Evolutionary conservation across 1,284 basidiomycete species (phyloP).

Genomic region (Rhodotorula sp.): DNA sequence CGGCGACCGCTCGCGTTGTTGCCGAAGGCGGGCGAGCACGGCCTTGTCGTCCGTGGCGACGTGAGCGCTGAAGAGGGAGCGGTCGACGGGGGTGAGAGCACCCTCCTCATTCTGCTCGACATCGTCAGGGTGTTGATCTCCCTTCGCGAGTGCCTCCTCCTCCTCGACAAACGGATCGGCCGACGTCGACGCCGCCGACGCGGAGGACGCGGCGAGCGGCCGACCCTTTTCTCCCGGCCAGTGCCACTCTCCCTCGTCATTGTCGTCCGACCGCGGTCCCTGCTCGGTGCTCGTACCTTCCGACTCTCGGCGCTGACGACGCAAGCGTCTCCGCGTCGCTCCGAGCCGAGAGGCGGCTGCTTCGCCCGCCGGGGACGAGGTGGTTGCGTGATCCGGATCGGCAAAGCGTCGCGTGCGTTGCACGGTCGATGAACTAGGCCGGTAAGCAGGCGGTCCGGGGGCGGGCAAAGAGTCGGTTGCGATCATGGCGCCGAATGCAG

Average conservation of each 20-base stretch:
- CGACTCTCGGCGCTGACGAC: not conserved
- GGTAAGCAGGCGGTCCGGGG: constrained; percentile 38
- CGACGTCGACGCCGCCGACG: not conserved
- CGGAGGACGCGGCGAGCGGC: not conserved
- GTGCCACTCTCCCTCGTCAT: constrained; percentile 27
- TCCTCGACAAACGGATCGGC: not conserved
- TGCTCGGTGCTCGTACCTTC: not conserved
- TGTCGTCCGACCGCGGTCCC: not conserved
- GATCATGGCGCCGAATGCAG: constrained; percentile 15
- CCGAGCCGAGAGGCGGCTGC: not conserved
- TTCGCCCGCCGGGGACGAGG: not conserved
- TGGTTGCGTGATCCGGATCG: not conserved
- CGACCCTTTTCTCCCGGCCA: constrained; percentile 39
- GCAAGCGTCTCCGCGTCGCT: not conserved
- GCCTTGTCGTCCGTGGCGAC: constrained; percentile 42
- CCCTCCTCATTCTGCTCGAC: constrained; percentile 2
- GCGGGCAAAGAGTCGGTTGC: constrained; percentile 23
- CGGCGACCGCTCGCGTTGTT: constrained; percentile 2
- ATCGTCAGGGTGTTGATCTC: not conserved
- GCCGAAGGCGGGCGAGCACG: constrained; percentile 27
- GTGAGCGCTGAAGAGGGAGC: constrained; percentile 29
- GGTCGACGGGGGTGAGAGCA: constrained; percentile 13
- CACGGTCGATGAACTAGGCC: constrained; percentile 24
- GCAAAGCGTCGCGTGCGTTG: constrained; percentile 20
- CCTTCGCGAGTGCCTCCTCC: not conserved